A percentile compares a stretch with the other conserved stretches of the same genome.
phyloP scores from a whole-genome alignment of 73 alveolate species.

The Paraurostyla sp. region DNA sequence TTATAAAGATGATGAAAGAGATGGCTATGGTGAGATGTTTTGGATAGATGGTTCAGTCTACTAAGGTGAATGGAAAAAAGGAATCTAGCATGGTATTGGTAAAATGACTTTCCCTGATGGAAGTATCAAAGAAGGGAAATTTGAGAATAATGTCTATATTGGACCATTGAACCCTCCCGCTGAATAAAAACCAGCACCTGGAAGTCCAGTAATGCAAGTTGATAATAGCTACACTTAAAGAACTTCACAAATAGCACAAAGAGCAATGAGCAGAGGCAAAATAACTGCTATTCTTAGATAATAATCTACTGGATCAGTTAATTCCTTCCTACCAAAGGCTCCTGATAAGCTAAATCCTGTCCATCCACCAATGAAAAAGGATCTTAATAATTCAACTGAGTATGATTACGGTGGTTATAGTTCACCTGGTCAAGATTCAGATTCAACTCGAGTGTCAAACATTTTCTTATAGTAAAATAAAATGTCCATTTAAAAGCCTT shows the following conservation, averaged over 20 bases:
- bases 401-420: constrained; percentile 28
- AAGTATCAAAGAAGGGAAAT: constrained; percentile 28
- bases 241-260: not conserved
- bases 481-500: not conserved
- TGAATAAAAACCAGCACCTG: too few species aligned
- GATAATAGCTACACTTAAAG: not conserved
- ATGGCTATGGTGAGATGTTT: constrained; percentile 53
- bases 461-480: not conserved
- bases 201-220: not conserved
- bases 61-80: constrained; percentile 43
- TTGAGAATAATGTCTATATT: constrained; percentile 18
- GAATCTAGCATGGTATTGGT: constrained; percentile 70
- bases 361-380: constrained; percentile 13
- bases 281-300: not conserved
- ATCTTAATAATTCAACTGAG: not conserved
- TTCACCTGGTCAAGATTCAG: constrained; percentile 17
- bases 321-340: not conserved
- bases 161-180: too few species aligned
- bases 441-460: not conserved
- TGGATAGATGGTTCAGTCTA: constrained; percentile 50
- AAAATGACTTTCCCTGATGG: constrained; percentile 60
- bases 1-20: constrained; percentile 37
- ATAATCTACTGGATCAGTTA: not conserved
- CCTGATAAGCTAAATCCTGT: constrained; percentile 2
- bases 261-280: constrained; percentile 1